These are phyloP conservation scores for Rhododendron simsii DNA, from an alignment of 148 eudicot species.

Conservation along the genomic window DNA sequence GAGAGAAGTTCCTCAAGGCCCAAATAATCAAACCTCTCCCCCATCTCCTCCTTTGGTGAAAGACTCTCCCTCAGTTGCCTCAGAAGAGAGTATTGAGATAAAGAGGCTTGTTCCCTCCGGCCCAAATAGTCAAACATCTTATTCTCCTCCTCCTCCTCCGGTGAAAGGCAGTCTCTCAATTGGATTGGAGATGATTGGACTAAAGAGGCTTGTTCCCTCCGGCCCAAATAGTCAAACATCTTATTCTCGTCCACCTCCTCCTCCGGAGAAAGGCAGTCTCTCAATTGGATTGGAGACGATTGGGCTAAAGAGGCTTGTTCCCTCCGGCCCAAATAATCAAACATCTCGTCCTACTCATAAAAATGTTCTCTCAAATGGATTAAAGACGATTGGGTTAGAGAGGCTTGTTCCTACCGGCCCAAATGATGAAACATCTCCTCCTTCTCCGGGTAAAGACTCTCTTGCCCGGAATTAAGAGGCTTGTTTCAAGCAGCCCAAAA, in stretches of 20 bases:
- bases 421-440: neutral
- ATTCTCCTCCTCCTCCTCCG: neutral
- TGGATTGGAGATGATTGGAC: neutral
- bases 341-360: neutral
- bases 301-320: neutral
- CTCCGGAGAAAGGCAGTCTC: neutral
- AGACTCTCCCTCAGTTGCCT: neutral
- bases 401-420: neutral
- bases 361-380: neutral
- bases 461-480: neutral
- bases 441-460: neutral
- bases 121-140: neutral
- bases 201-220: neutral
- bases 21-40: neutral
- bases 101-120: neutral
- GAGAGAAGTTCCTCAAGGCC: neutral
- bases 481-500: neutral
- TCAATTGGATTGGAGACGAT: neutral
- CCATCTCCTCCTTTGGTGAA: neutral
- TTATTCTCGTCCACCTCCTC: neutral
- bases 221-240: neutral
- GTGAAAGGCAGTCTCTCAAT: neutral
- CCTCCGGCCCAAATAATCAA: neutral
- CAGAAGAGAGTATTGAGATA: neutral
- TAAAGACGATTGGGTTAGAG: neutral